Evolutionary conservation across 306 rosid genomes (phyloP).

Genomic region (Hippophae tibetana): DNA sequence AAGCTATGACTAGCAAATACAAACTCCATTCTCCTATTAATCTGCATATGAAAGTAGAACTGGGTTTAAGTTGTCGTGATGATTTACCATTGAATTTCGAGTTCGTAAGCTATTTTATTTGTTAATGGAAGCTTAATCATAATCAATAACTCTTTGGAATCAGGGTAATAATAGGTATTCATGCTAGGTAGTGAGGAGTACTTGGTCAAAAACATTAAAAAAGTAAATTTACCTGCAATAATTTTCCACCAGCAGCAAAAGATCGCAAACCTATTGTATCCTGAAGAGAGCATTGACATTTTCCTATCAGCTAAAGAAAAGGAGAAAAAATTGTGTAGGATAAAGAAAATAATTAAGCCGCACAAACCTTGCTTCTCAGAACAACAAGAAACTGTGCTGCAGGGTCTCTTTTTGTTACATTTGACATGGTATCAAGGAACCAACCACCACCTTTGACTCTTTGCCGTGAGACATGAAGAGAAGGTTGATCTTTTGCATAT

Average conservation of each 20-base stretch:
- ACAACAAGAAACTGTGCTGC: constrained; percentile 82
- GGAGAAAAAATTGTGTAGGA: too few species aligned
- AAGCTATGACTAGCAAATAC: constrained; percentile 98
- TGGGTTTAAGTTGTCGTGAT: constrained; percentile 5
- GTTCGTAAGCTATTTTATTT: constrained; percentile 1
- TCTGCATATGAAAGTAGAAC: constrained; percentile 38
- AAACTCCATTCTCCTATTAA: constrained; percentile 85
- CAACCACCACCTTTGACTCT: constrained; percentile 96
- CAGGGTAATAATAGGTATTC: too few species aligned
- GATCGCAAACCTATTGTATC: constrained; percentile 92
- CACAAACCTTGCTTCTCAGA: constrained; percentile 77
- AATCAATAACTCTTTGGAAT: background rate
- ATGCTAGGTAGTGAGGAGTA: too few species aligned
- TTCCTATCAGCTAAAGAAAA: constrained; percentile 21
- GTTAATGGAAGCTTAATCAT: background rate
- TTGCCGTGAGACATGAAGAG: constrained; percentile 75
- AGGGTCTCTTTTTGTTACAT: constrained; percentile 93
- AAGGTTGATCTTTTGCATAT: constrained; percentile 58
- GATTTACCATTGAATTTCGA: constrained; percentile 5
- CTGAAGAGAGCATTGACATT: constrained; percentile 36
- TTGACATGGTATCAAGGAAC: constrained; percentile 71
- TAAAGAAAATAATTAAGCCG: constrained; percentile 10
- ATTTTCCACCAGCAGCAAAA: constrained; percentile 92
- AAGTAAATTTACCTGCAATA: constrained; percentile 61
- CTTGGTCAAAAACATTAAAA: background rate